Percentiles rank a stretch among this genome's conserved stretches.
phyloP scores from a whole-genome alignment of 75 land plant species.

The Sequoia sempervirens region DNA sequence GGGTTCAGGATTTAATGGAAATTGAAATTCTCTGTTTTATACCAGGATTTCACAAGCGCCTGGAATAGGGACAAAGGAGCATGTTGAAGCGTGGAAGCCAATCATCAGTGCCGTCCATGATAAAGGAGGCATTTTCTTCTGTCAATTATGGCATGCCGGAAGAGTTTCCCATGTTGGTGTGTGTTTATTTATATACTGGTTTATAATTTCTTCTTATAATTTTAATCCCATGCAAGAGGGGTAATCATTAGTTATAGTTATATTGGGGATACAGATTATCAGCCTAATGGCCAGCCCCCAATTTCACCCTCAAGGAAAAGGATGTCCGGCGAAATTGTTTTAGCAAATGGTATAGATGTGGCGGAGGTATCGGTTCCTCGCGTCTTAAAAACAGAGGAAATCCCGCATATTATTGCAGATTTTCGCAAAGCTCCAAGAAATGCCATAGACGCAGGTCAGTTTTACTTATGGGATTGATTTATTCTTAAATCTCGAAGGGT shows the following conservation, averaged over 20 bases:
- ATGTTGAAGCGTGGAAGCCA: slow-evolving; percentile 40
- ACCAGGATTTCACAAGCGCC: not conserved
- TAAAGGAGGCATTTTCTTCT: slow-evolving; percentile 30
- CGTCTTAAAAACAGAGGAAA: slow-evolving; percentile 53
- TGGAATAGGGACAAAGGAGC: slow-evolving; percentile 13
- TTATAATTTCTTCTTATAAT: not conserved
- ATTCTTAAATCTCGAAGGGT: no score
- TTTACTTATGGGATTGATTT: no score
- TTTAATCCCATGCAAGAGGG: not conserved
- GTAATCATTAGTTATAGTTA: not conserved
- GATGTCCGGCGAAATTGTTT: not conserved
- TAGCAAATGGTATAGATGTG: slow-evolving; percentile 19
- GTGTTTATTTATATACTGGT: not conserved
- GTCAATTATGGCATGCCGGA: slow-evolving; percentile 39
- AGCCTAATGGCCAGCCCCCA: slow-evolving; percentile 34
- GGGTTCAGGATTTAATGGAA: no score
- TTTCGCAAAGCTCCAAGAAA: not conserved
- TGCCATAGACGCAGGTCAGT: not conserved
- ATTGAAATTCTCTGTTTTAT: no score
- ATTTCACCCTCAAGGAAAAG: slow-evolving; percentile 14
- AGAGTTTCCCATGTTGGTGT: slow-evolving; percentile 28
- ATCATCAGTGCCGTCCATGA: slow-evolving; percentile 32
- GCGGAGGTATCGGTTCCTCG: slow-evolving; percentile 42
- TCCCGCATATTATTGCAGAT: slow-evolving; percentile 26
- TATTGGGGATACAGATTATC: slow-evolving; percentile 12